Conservation (phyloP, 2,329 filamentous ascomycete species). For the Alternaria angustiovoidea region DNA sequence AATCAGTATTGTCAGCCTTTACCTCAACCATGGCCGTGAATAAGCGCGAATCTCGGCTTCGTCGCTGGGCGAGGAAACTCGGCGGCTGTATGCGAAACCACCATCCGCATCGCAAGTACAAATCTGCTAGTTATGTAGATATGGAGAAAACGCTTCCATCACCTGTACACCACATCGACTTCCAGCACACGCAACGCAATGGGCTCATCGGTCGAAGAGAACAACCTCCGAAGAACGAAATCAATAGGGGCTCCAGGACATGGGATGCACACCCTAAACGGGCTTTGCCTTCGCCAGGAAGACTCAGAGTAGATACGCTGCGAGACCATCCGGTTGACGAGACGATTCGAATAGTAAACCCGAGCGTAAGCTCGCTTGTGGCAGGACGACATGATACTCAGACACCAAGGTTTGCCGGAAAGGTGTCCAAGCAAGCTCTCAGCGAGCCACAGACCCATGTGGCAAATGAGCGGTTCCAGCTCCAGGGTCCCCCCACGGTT, state of each 20-base stretch:
- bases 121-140: constrained; percentile 4
- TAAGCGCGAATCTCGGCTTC: constrained; percentile 11
- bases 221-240: background rate
- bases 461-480: background rate
- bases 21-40: background rate
- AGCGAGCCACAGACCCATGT: background rate
- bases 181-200: background rate
- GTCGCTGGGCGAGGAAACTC: constrained; percentile 12
- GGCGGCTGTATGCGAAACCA: constrained; percentile 9
- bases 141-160: background rate
- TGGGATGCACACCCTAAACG: background rate
- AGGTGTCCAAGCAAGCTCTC: background rate
- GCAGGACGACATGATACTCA: constrained; percentile 1
- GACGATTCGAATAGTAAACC: constrained; percentile 14
- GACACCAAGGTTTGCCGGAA: background rate
- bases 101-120: constrained; percentile 10
- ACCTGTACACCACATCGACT: background rate
- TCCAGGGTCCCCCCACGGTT: constrained; percentile 4
- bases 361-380: constrained; percentile 10
- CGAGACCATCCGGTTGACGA: background rate
- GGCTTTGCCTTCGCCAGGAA: constrained; percentile 12
- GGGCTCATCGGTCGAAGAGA: constrained; percentile 1
- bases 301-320: background rate
- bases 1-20: background rate
- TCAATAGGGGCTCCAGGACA: background rate